Base-by-base conservation (phyloP, 257 asterid species). In the Misopates orontium region DNA sequence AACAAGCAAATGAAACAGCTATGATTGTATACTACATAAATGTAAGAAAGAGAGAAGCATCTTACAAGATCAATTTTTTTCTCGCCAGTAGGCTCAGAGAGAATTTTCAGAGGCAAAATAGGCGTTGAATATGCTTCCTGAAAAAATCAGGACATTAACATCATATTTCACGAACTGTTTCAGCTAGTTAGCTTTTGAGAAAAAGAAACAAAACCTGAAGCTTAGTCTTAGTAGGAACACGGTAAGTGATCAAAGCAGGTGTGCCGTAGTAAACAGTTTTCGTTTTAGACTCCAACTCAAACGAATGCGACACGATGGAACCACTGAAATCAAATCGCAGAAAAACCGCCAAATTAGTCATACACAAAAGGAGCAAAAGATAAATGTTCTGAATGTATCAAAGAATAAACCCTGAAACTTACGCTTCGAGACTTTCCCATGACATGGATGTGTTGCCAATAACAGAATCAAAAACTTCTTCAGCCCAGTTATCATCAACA, bases 41-140 rank as follows among this genome's bases (percentile, higher is more conserved):
- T 23, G 55, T 19, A 55, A 54, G 24, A 66, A 18, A 69, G 51
- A 69, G 48, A 24, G 1, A 65, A 75, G 56, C 66, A 64, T 3
- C 68, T 79, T 85, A 85, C 96, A 70, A 57, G 56, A 56, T 73
- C 80, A 36, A 77, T 10, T 68, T 75, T 88, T 7, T 72, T 54
- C 12, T 42, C 44, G 17, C 63, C 45, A 4, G 73, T 25, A 56
- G 71, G 56, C 7, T 82, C 91, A 0, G 82, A 77, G 2, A 85
- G 81, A 69, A 79, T 78, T 45, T 71, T 76, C 68, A 85, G 31
- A 1, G 89, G 84, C 69, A 78, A 41, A 77, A 82, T 64, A 12
- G 96, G 91, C 48, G 89, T 82, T 18, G 96, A 84, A 75, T 83
- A 82, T 1, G 85, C 89, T 74, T 80, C 86, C 94, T 88, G 84